Evolutionary conservation across 106 monocot species (phyloP).

Genomic region (Allium fistulosum): DNA sequence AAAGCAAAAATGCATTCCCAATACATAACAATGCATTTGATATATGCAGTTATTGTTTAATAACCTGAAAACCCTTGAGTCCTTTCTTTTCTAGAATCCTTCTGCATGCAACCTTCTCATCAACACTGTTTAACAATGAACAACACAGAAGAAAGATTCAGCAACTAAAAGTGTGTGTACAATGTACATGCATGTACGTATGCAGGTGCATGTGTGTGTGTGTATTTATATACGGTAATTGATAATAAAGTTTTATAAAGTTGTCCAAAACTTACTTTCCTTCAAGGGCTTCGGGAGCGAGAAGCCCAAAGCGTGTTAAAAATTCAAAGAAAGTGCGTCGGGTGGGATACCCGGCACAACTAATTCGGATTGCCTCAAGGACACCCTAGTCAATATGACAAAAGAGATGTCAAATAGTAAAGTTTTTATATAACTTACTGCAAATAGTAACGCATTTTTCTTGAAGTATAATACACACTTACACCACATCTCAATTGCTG

Average conservation of each 20-base stretch:
- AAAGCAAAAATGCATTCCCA: no score
- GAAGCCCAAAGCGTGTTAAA: constrained; percentile 81
- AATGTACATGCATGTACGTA: no score
- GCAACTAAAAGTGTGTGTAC: no score
- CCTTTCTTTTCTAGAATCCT: constrained; percentile 90
- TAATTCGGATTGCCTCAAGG: constrained; percentile 97
- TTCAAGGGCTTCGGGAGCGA: constrained; percentile 80
- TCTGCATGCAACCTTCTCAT: constrained; percentile 86
- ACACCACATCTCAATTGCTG: constrained; percentile 98
- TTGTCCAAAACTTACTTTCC: constrained; percentile 59
- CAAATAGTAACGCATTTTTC: neutral
- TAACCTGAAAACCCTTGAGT: constrained; percentile 82
- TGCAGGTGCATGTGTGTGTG: no score
- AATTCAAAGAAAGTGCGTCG: constrained; percentile 95
- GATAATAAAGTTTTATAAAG: no score
- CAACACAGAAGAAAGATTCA: neutral
- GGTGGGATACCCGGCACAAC: constrained; percentile 99
- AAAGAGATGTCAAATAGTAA: constrained; percentile 4
- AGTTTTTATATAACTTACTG: neutral
- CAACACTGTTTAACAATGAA: constrained; percentile 35
- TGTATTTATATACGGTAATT: no score
- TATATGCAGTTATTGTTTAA: no score
- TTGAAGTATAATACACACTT: constrained; percentile 35
- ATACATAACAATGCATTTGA: no score
- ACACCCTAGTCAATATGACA: constrained; percentile 57